A percentile compares a stretch with the other conserved stretches of the same genome.
phyloP scores from a whole-genome alignment of 495 filamentous ascomycete species.

The Penicillium turbatum region DNA sequence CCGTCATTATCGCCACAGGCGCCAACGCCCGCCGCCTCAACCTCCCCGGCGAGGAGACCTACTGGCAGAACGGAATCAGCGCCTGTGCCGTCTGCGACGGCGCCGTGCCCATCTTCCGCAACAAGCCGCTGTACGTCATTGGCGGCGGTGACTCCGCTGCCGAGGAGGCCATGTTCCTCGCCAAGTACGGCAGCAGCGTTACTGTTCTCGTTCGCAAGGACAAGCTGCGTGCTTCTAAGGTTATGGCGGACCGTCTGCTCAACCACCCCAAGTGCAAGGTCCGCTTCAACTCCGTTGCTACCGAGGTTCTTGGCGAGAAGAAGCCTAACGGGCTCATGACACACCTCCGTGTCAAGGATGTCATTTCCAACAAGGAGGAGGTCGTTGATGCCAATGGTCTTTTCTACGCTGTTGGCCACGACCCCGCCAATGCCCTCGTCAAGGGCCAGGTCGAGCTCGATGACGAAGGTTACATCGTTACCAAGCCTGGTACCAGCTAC shows the following conservation, averaged over 20 bases:
- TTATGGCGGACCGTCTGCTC: constrained; percentile 84
- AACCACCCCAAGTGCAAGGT: constrained; percentile 85
- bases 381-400: constrained; percentile 83
- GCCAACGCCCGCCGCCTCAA: constrained; percentile 80
- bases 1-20: constrained; percentile 91
- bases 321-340: constrained; percentile 75
- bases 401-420: constrained; percentile 97
- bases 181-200: constrained; percentile 94
- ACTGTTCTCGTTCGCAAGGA: constrained; percentile 88
- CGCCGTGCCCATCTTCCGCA: constrained; percentile 93
- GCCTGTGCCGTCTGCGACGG: constrained; percentile 98
- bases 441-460: constrained; percentile 85
- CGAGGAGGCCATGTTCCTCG: constrained; percentile 95
- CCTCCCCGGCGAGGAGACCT: constrained; percentile 85
- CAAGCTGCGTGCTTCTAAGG: constrained; percentile 77
- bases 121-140: constrained; percentile 93
- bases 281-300: constrained; percentile 73
- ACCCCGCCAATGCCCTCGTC: constrained; percentile 83
- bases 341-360: constrained; percentile 73
- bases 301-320: constrained; percentile 78
- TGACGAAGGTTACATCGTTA: constrained; percentile 82
- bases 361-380: constrained; percentile 71
- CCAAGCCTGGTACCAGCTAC: constrained; percentile 79
- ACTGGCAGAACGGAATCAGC: constrained; percentile 95
- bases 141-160: constrained; percentile 96